phyloP scores from a whole-genome alignment of 1,284 basidiomycete species.

The Sanghuangporus weigelae region DNA sequence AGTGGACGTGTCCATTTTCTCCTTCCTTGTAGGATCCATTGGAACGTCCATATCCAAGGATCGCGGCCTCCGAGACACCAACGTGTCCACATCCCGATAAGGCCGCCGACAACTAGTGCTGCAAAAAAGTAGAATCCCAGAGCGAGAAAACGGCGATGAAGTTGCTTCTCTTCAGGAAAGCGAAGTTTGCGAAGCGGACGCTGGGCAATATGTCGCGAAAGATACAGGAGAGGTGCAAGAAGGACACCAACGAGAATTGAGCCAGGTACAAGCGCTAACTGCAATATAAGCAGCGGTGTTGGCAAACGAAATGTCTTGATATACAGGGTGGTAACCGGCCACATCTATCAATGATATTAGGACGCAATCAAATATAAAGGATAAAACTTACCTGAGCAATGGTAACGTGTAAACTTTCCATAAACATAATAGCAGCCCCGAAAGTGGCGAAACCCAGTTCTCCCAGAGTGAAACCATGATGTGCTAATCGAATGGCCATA shows the following conservation, averaged over 20 bases:
- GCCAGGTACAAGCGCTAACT: constrained; percentile 90
- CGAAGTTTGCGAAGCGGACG: constrained; percentile 85
- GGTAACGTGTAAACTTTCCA: constrained; percentile 83
- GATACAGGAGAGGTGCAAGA: constrained; percentile 89
- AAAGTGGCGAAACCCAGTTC: constrained; percentile 88
- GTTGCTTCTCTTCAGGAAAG: constrained; percentile 83
- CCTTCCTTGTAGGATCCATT: constrained; percentile 71
- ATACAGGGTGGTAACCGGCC: constrained; percentile 76
- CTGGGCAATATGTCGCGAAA: constrained; percentile 91
- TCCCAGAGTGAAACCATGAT: constrained; percentile 91
- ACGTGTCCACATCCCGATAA: constrained; percentile 90
- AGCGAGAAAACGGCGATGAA: constrained; percentile 82
- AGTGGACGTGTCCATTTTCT: constrained; percentile 79
- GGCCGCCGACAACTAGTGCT: constrained; percentile 71
- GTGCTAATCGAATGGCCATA: constrained; percentile 82
- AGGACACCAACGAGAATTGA: constrained; percentile 89
- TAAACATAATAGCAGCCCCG: constrained; percentile 81
- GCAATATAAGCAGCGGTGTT: constrained; percentile 88
- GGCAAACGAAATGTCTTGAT: constrained; percentile 93
- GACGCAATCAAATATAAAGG: constrained; percentile 6
- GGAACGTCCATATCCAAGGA: constrained; percentile 86
- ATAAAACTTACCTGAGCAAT: constrained; percentile 59
- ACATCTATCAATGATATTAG: constrained; percentile 49
- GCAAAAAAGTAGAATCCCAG: constrained; percentile 82
- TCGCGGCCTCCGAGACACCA: constrained; percentile 84